A percentile compares a stretch with the other conserved stretches of the same genome.
phyloP scores from a whole-genome alignment of 352 stramenopile species.

The Aphanomyces invadans region DNA sequence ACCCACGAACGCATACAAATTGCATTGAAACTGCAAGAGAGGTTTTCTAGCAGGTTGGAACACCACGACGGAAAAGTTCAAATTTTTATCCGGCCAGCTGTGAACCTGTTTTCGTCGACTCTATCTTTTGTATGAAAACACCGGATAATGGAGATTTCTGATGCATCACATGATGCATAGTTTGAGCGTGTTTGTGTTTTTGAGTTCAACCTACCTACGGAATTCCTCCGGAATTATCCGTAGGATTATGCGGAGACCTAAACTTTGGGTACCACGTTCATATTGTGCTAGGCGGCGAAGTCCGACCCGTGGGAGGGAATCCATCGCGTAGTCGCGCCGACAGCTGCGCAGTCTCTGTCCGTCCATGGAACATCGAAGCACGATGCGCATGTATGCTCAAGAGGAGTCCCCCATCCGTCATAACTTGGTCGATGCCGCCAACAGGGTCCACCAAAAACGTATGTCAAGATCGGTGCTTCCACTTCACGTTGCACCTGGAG shows the following conservation, averaged over 20 bases:
- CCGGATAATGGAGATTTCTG: too few relatives aligned
- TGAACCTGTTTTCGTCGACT: too few relatives aligned
- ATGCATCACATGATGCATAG: too few relatives aligned
- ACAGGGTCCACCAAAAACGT: background rate
- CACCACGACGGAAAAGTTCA: too few relatives aligned
- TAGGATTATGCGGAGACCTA: background rate
- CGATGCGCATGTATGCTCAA: slow-evolving; percentile 2
- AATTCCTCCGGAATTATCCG: background rate
- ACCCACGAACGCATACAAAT: too few relatives aligned
- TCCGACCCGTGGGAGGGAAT: background rate
- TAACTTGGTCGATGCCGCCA: background rate
- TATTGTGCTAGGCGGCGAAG: background rate
- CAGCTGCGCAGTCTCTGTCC: background rate
- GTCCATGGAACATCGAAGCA: slow-evolving; percentile 1
- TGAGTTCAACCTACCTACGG: too few relatives aligned
- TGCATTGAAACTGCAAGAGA: too few relatives aligned
- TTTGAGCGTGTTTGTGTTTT: too few relatives aligned
- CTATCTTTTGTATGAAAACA: too few relatives aligned
- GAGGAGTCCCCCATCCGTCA: slow-evolving; percentile 2
- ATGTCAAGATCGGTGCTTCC: background rate
- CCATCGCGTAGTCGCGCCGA: background rate
- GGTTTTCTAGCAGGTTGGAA: too few relatives aligned
- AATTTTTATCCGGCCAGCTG: too few relatives aligned
- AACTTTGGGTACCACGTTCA: too few relatives aligned
- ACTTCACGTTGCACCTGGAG: background rate